phyloP scores from a whole-genome alignment of 352 stramenopile genomes.

The Phytopythium sindhum region DNA sequence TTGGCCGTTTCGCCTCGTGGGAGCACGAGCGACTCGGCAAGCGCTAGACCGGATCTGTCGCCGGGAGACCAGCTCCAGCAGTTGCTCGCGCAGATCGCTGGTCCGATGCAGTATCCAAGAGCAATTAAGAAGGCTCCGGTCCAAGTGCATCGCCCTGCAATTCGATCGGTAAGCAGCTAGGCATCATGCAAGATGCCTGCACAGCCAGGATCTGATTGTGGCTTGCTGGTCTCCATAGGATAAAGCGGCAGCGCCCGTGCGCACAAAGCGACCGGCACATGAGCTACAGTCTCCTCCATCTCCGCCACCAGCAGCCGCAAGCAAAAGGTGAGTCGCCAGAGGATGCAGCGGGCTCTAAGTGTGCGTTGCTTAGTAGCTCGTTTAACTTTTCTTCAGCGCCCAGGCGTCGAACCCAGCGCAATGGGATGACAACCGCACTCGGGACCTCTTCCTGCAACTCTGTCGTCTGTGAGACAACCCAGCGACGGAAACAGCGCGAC shows the following conservation, averaged over 20 bases:
- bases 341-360: too few relatives aligned
- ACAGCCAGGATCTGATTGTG: background rate
- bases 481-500: too few relatives aligned
- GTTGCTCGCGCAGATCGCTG: slow-evolving; percentile 44
- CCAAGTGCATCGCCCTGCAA: background rate
- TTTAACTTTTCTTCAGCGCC: background rate
- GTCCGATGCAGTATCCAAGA: background rate
- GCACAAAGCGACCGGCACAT: background rate
- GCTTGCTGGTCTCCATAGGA: background rate
- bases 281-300: background rate
- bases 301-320: background rate
- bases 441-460: slow-evolving; percentile 68
- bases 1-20: background rate
- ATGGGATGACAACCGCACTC: slow-evolving; percentile 56
- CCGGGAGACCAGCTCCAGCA: slow-evolving; percentile 54
- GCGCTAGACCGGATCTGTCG: slow-evolving; percentile 1
- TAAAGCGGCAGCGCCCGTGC: background rate
- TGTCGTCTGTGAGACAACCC: slow-evolving; percentile 26
- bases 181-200: background rate
- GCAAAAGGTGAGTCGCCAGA: background rate
- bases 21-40: background rate
- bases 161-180: background rate
- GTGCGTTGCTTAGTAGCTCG: background rate
- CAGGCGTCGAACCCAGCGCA: slow-evolving; percentile 6
- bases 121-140: background rate